These are phyloP conservation scores for Amylostereum chailletii DNA, from an alignment of 1,284 basidiomycete species.

Conservation along the genomic window DNA sequence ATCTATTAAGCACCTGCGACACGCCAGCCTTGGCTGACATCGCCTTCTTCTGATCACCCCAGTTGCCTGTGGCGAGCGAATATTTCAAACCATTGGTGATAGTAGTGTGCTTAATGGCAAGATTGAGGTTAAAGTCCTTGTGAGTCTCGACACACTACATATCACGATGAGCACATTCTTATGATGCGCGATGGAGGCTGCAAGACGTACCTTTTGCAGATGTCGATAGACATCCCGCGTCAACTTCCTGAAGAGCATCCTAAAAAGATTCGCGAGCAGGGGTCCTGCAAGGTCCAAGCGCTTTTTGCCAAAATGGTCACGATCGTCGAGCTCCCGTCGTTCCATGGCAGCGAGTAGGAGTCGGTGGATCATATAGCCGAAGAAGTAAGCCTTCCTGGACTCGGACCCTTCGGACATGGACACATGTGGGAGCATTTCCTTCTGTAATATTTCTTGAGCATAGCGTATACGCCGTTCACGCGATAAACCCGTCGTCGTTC, in stretches of 20 bases:
- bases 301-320: conserved; percentile 99
- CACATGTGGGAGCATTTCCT: conserved; percentile 97
- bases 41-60: conserved; percentile 98
- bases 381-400: conserved; percentile 99
- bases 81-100: conserved; percentile 99
- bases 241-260: conserved; percentile 95
- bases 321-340: conserved; percentile 93
- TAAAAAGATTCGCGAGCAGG: conserved; percentile 89
- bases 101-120: conserved; percentile 92
- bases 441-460: conserved; percentile 96
- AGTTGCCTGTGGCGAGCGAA: conserved; percentile 97
- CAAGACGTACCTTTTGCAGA: conserved; percentile 75
- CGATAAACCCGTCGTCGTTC: conserved; percentile 90
- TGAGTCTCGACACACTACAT: conserved; percentile 90
- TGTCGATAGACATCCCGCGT: conserved; percentile 97
- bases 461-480: conserved; percentile 91
- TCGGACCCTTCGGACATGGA: conserved; percentile 95
- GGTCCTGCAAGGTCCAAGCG: conserved; percentile 95
- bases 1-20: conserved; percentile 97
- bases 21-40: conserved; percentile 98
- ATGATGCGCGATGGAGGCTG: neutral
- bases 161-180: conserved; percentile 3
- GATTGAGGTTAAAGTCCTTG: conserved; percentile 89
- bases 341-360: conserved; percentile 90
- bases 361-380: conserved; percentile 99